These are phyloP conservation scores for Macadamia integrifolia DNA, from an alignment of 164 flowering plant genomes.

Conservation along the genomic window DNA sequence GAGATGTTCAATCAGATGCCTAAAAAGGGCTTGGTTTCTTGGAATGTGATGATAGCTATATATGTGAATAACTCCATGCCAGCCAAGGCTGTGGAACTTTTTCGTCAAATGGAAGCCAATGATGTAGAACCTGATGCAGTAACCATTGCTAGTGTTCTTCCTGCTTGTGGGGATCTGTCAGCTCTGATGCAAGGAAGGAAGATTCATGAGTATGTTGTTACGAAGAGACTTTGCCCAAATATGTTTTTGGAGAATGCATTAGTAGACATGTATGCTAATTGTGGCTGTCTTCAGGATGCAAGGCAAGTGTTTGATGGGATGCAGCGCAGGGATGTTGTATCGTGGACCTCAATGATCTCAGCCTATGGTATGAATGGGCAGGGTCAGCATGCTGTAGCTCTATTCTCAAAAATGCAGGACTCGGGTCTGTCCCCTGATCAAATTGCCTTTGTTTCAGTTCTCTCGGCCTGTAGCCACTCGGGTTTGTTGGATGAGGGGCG, in stretches of 20 bases:
- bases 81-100: constrained; percentile 27
- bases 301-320: constrained; percentile 28
- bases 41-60: constrained; percentile 40
- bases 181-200: constrained; percentile 24
- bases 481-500: constrained; percentile 24
- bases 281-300: constrained; percentile 31
- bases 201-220: constrained; percentile 31
- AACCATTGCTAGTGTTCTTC: constrained; percentile 36
- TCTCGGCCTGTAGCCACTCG: constrained; percentile 31
- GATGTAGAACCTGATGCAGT: constrained; percentile 33
- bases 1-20: constrained; percentile 25
- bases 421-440: constrained; percentile 21
- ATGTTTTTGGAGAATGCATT: constrained; percentile 35
- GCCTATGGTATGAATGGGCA: constrained; percentile 31
- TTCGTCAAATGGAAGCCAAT: constrained; percentile 25
- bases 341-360: constrained; percentile 40
- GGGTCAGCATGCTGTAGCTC: constrained; percentile 22
- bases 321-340: constrained; percentile 23
- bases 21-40: constrained; percentile 23
- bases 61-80: constrained; percentile 37
- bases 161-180: constrained; percentile 39
- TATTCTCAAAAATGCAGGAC: constrained; percentile 18
- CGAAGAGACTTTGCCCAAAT: constrained; percentile 27
- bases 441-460: constrained; percentile 31
- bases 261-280: constrained; percentile 38